These are phyloP conservation scores for Fraxinus velutina DNA, from an alignment of 305 asterid species.

Conservation along the genomic window DNA sequence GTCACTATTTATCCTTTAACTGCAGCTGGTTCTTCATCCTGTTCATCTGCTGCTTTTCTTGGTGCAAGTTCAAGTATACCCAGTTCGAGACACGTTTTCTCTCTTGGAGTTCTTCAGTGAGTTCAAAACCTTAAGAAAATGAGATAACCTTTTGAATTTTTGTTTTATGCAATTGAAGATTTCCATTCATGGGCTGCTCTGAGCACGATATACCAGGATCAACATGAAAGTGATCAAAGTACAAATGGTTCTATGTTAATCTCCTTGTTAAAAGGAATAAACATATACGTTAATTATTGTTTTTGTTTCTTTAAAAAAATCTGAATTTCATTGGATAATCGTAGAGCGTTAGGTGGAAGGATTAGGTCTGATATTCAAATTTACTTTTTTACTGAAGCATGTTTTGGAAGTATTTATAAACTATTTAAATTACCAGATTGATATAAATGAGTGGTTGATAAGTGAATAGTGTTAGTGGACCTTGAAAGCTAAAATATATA, in stretches of 20 bases:
- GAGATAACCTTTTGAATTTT: neutral
- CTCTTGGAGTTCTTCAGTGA: slow-evolving; percentile 40
- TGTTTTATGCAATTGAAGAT: neutral
- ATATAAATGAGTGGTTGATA: neutral
- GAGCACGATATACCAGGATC: neutral
- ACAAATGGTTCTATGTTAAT: neutral
- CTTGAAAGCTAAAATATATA: neutral
- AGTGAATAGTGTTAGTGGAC: neutral
- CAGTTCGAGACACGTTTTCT: slow-evolving; percentile 42
- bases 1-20: slow-evolving; percentile 33
- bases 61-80: slow-evolving; percentile 36
- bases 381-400: neutral
- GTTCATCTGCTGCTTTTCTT: slow-evolving; percentile 30
- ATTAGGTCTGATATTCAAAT: neutral
- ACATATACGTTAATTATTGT: neutral
- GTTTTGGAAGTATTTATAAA: neutral
- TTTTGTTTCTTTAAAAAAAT: neutral
- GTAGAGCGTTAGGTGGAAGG: neutral
- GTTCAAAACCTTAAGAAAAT: neutral
- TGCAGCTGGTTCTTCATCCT: slow-evolving; percentile 21
- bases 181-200: neutral
- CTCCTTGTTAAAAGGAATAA: neutral
- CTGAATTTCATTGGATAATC: neutral
- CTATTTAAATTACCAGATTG: no score
- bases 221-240: neutral